Evolutionary conservation across 2,329 filamentous ascomycete species (phyloP).

Genomic region (Daldinia sp.): DNA sequence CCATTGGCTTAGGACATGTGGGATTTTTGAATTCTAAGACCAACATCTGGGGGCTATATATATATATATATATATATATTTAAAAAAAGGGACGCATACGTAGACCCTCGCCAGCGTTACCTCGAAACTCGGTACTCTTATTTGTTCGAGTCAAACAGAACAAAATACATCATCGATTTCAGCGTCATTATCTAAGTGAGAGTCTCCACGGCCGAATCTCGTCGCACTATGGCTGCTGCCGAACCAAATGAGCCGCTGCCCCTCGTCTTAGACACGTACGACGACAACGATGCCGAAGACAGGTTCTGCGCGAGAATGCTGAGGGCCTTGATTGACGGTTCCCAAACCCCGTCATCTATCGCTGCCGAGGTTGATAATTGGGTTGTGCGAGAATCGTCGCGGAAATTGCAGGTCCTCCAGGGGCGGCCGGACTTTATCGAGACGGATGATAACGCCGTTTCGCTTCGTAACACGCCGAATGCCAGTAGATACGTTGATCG

Average conservation of each 20-base stretch:
- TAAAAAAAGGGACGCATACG: too few species aligned
- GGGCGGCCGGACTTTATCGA: conserved; percentile 22
- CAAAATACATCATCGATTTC: too few species aligned
- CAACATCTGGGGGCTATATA: background rate
- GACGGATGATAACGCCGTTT: conserved; percentile 11
- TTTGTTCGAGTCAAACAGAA: background rate
- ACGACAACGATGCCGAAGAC: conserved; percentile 18
- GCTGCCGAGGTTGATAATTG: conserved; percentile 27
- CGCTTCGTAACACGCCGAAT: conserved; percentile 17
- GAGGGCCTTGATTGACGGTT: conserved; percentile 22
- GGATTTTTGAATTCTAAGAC: background rate
- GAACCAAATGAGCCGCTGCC: conserved; percentile 17
- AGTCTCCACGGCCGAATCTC: background rate
- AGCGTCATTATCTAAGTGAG: background rate
- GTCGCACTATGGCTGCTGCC: conserved; percentile 9
- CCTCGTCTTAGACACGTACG: conserved; percentile 24
- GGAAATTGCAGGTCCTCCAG: conserved; percentile 16
- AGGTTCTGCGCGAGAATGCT: conserved; percentile 23
- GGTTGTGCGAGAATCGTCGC: conserved; percentile 28
- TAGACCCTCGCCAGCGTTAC: background rate
- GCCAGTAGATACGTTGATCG: conserved; percentile 28
- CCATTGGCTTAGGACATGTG: background rate
- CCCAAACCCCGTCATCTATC: conserved; percentile 18
- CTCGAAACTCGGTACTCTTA: too few species aligned
- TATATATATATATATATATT: too few species aligned